A percentile compares a stretch with the other conserved stretches of the same genome.
These are phyloP conservation scores for Hypoxylon sp. DNA, from an alignment of 2,329 filamentous ascomycete genomes.

Conservation along the genomic window DNA sequence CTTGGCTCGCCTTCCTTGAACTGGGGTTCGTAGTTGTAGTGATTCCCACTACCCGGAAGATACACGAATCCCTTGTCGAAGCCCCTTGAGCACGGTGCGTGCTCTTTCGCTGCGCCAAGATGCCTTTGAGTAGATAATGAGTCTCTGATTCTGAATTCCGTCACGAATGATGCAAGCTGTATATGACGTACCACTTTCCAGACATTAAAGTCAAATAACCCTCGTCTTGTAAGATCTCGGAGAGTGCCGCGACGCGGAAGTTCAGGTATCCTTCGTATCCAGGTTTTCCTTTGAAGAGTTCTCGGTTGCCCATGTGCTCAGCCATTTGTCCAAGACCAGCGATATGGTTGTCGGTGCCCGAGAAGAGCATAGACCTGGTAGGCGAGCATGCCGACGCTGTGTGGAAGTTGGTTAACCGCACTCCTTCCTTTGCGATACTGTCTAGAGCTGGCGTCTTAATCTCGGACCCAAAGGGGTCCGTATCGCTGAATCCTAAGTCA, in stretches of 20 bases:
- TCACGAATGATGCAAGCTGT: constrained; percentile 47
- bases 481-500: constrained; percentile 62
- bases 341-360: constrained; percentile 68
- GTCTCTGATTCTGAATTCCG: constrained; percentile 66
- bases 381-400: constrained; percentile 72
- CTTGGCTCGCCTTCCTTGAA: constrained; percentile 37
- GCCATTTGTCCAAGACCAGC: constrained; percentile 66
- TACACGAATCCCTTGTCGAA: constrained; percentile 68
- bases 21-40: constrained; percentile 50
- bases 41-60: constrained; percentile 66
- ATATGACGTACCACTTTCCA: constrained; percentile 69
- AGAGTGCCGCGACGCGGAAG: constrained; percentile 66
- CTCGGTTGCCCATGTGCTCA: constrained; percentile 51
- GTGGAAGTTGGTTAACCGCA: constrained; percentile 72
- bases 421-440: constrained; percentile 63
- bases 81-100: constrained; percentile 57
- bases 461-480: constrained; percentile 68
- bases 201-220: constrained; percentile 71
- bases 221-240: constrained; percentile 67
- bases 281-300: constrained; percentile 56
- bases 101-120: background rate
- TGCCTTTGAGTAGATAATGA: constrained; percentile 37
- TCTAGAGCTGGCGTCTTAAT: constrained; percentile 72
- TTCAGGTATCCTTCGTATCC: constrained; percentile 72
- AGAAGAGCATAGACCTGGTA: constrained; percentile 72